Evolutionary conservation across 257 asterid species (phyloP).

Genomic region (Apocynum venetum): DNA sequence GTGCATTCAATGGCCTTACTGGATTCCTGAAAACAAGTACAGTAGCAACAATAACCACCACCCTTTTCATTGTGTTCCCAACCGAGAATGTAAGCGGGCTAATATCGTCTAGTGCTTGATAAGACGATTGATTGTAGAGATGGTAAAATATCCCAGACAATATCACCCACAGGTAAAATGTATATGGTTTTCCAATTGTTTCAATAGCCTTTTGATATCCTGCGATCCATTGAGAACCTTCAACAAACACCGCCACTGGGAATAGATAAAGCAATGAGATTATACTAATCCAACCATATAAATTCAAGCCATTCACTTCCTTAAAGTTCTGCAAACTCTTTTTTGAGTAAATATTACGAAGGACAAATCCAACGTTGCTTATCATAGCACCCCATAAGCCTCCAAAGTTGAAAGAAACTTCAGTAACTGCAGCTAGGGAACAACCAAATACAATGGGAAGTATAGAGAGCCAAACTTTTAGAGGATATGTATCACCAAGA

Average conservation of each 20-base stretch:
- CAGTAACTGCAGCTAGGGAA: constrained; percentile 93
- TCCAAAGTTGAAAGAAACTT: constrained; percentile 78
- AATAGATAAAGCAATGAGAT: constrained; percentile 68
- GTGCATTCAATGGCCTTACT: constrained; percentile 78
- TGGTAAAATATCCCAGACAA: constrained; percentile 82
- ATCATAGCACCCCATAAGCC: constrained; percentile 93
- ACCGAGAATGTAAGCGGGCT: constrained; percentile 90
- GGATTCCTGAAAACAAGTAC: constrained; percentile 94
- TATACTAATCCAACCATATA: constrained; percentile 83
- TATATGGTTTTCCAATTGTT: constrained; percentile 51
- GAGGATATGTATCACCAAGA: constrained; percentile 78
- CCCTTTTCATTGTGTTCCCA: constrained; percentile 96
- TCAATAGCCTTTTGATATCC: constrained; percentile 78
- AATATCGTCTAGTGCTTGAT: constrained; percentile 92
- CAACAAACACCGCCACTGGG: constrained; percentile 85
- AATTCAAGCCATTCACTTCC: constrained; percentile 84
- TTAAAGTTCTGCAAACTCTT: constrained; percentile 81
- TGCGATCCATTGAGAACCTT: constrained; percentile 92
- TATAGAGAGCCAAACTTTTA: constrained; percentile 82
- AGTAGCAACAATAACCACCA: constrained; percentile 82
- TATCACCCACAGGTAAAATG: constrained; percentile 78
- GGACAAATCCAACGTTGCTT: constrained; percentile 85
- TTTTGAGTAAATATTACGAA: constrained; percentile 81
- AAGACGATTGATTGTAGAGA: constrained; percentile 86
- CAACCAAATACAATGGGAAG: constrained; percentile 94